Conservation (phyloP, 2,329 filamentous ascomycete genomes). For the Talaromyces sp. region DNA sequence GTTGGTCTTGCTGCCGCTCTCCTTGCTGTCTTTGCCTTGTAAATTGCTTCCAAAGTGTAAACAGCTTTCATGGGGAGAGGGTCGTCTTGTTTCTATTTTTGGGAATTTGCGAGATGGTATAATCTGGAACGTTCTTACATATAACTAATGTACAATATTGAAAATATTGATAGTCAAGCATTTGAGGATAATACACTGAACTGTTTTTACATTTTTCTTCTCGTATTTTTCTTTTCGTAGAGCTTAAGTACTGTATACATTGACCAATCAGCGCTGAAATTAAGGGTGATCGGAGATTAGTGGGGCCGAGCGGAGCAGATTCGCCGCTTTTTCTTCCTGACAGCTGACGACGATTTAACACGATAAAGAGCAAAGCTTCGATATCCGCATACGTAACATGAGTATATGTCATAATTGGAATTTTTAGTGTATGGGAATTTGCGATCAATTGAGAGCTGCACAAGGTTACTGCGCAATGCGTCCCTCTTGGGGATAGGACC, state of each 20-base stretch:
- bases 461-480: background rate
- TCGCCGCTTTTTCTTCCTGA: background rate
- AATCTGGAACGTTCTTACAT: background rate
- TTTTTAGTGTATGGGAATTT: background rate
- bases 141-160: slow-evolving; percentile 7
- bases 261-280: background rate
- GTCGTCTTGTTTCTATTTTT: background rate
- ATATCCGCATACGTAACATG: background rate
- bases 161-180: slow-evolving; percentile 5
- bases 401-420: background rate
- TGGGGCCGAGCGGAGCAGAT: background rate
- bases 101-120: background rate
- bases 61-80: background rate
- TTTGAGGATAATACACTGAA: background rate
- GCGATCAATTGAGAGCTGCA: background rate
- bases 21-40: slow-evolving; percentile 23
- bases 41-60: background rate
- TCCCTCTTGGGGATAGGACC: background rate
- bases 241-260: background rate
- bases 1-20: slow-evolving; percentile 21
- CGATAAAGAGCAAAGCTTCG: background rate
- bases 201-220: background rate
- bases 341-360: background rate
- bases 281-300: background rate
- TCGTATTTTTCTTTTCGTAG: background rate